These are phyloP conservation scores for Multifurca ochricompacta DNA, from an alignment of 768 basidiomycete genomes.

Conservation along the genomic window DNA sequence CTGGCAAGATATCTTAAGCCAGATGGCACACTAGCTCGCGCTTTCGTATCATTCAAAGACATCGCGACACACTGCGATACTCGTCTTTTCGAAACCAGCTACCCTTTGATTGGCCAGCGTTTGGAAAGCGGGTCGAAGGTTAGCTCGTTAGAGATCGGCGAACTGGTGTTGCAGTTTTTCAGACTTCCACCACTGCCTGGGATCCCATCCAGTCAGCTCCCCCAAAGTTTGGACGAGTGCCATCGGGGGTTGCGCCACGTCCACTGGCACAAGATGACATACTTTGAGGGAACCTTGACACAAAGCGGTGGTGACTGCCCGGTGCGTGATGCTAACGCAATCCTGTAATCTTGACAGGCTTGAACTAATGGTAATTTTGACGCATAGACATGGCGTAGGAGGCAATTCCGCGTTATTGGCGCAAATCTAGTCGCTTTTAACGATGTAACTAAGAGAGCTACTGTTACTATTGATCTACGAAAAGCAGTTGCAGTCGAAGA, in stretches of 20 bases:
- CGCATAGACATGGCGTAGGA: constrained; percentile 68
- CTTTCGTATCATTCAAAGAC: constrained; percentile 85
- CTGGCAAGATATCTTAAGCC: constrained; percentile 76
- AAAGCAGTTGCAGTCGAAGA: constrained; percentile 75
- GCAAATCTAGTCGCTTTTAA: constrained; percentile 85
- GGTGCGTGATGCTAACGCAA: constrained; percentile 40
- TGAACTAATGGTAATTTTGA: constrained; percentile 10
- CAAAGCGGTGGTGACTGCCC: constrained; percentile 90
- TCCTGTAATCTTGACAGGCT: background rate
- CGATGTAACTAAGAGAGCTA: constrained; percentile 86
- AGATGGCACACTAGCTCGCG: constrained; percentile 82
- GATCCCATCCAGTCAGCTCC: constrained; percentile 65
- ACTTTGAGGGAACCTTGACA: constrained; percentile 87
- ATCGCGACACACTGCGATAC: constrained; percentile 79
- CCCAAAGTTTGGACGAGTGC: constrained; percentile 91
- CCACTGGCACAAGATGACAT: constrained; percentile 91
- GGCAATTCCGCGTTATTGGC: constrained; percentile 78
- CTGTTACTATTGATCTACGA: constrained; percentile 83
- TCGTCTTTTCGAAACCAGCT: constrained; percentile 73
- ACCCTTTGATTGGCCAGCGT: constrained; percentile 73
- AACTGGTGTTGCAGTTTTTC: constrained; percentile 86
- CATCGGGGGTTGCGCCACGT: constrained; percentile 80
- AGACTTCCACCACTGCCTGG: constrained; percentile 86
- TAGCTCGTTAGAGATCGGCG: constrained; percentile 69
- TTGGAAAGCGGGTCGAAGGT: constrained; percentile 48